Evolutionary conservation across 768 basidiomycete species (phyloP).

Genomic region (Termitomyces sp.): DNA sequence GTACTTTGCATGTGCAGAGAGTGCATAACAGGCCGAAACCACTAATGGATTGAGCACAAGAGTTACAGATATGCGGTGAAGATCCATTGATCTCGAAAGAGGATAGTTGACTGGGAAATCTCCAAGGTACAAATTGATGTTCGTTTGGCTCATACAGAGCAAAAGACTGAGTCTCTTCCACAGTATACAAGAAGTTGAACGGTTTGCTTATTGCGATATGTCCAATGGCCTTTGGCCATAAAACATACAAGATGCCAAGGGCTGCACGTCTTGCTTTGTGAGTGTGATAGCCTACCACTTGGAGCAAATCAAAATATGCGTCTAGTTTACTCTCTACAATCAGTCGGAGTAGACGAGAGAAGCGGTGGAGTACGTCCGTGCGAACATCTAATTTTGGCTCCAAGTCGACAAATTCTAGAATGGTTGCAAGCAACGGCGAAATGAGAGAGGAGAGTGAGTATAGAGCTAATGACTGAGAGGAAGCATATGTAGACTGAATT

Average conservation of each 20-base stretch:
- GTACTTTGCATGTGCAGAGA: conserved; percentile 62
- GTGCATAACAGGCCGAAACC: conserved; percentile 75
- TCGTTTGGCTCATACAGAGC: conserved; percentile 22
- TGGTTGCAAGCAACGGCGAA: conserved; percentile 54
- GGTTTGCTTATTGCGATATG: conserved; percentile 58
- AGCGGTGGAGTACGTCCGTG: conserved; percentile 36
- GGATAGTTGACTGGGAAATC: conserved; percentile 27
- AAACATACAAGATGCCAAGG: conserved; percentile 45
- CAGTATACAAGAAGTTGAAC: conserved; percentile 33
- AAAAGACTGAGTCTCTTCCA: conserved; percentile 9
- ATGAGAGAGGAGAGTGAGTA: conserved; percentile 61
- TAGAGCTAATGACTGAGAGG: conserved; percentile 45
- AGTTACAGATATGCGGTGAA: conserved; percentile 44
- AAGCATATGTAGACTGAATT: conserved; percentile 49
- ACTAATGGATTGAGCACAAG: conserved; percentile 45
- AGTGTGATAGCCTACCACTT: conserved; percentile 64
- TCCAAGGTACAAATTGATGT: conserved; percentile 72
- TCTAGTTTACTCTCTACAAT: conserved; percentile 59
- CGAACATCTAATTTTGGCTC: conserved; percentile 19
- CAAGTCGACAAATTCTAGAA: conserved; percentile 53
- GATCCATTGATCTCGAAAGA: conserved; percentile 23
- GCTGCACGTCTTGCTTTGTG: conserved; percentile 49
- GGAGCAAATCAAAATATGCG: conserved; percentile 63
- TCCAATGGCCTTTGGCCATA: conserved; percentile 68
- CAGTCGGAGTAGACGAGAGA: conserved; percentile 48